A percentile compares a stretch with the other conserved stretches of the same genome.
Evolutionary conservation across 2,329 filamentous ascomycete genomes (phyloP).

Genomic region (Chrysoporthe austroafricana): DNA sequence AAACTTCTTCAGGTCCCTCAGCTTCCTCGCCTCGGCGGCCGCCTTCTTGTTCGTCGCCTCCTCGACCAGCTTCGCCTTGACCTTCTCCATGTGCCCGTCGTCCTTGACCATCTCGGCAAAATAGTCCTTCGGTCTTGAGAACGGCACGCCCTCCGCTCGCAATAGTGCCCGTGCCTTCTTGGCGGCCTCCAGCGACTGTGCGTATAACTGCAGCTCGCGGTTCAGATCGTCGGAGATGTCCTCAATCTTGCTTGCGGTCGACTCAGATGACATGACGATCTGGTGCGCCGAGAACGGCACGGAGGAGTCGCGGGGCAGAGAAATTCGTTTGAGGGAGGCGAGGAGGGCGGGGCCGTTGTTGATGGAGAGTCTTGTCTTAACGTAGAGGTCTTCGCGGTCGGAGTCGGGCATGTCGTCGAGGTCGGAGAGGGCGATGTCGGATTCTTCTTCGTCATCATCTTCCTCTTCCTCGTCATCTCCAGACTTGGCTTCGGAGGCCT

Average conservation of each 20-base stretch:
- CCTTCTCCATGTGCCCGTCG: constrained; percentile 97
- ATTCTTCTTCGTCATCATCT: constrained; percentile 76
- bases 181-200: constrained; percentile 81
- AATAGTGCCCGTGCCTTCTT: constrained; percentile 73
- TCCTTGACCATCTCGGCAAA: constrained; percentile 99
- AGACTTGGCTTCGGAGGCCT: constrained; percentile 45
- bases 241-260: constrained; percentile 68
- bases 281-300: constrained; percentile 85
- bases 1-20: constrained; percentile 97
- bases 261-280: constrained; percentile 68
- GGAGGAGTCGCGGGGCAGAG: constrained; percentile 66
- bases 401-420: constrained; percentile 74
- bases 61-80: constrained; percentile 90
- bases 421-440: constrained; percentile 78
- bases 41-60: constrained; percentile 93
- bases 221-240: constrained; percentile 91
- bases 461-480: constrained; percentile 54
- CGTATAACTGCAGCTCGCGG: constrained; percentile 92
- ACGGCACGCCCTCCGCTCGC: constrained; percentile 80
- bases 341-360: constrained; percentile 92
- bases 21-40: constrained; percentile 84
- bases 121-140: constrained; percentile 89
- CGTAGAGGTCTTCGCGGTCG: constrained; percentile 80
- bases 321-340: constrained; percentile 78
- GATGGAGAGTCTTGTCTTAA: constrained; percentile 91